A percentile compares a stretch with the other conserved stretches of the same genome.
Evolutionary conservation across 2,329 filamentous ascomycete genomes (phyloP).

Genomic region (Beauveria sp.): DNA sequence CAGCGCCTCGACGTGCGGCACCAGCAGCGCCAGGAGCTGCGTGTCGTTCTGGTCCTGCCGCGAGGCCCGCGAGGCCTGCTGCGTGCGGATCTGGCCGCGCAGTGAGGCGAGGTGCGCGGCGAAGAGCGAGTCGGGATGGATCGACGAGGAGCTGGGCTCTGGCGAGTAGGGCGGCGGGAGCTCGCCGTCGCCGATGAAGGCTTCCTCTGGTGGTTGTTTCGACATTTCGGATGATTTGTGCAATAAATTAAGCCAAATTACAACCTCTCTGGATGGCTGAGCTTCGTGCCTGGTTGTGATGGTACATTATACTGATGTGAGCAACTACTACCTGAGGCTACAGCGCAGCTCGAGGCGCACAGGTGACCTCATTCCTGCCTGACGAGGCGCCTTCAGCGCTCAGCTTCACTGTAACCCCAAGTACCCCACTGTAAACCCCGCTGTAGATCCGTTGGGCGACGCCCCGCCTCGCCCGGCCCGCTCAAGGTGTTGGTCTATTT

Average conservation of each 20-base stretch:
- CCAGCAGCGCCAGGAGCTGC: constrained; percentile 24
- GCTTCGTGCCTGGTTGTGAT: background rate
- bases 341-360: background rate
- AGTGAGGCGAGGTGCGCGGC: constrained; percentile 22
- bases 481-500: background rate
- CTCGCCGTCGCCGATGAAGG: background rate
- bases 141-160: background rate
- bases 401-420: background rate
- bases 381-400: background rate
- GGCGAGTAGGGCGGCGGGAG: constrained; percentile 5
- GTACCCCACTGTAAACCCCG: background rate
- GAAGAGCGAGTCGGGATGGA: constrained; percentile 14
- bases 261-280: background rate
- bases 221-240: background rate
- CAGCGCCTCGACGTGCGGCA: constrained; percentile 29
- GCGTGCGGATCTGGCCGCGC: constrained; percentile 23
- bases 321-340: too few relatives aligned
- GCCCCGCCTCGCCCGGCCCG: background rate
- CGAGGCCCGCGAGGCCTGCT: constrained; percentile 18
- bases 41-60: constrained; percentile 25
- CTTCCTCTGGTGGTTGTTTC: background rate
- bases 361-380: background rate
- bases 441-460: background rate
- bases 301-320: too few relatives aligned
- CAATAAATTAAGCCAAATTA: too few relatives aligned